Percentiles rank a stretch among this genome's conserved stretches.
phyloP scores from a whole-genome alignment of 345 rosid species.

The Eucalyptus sp. region DNA sequence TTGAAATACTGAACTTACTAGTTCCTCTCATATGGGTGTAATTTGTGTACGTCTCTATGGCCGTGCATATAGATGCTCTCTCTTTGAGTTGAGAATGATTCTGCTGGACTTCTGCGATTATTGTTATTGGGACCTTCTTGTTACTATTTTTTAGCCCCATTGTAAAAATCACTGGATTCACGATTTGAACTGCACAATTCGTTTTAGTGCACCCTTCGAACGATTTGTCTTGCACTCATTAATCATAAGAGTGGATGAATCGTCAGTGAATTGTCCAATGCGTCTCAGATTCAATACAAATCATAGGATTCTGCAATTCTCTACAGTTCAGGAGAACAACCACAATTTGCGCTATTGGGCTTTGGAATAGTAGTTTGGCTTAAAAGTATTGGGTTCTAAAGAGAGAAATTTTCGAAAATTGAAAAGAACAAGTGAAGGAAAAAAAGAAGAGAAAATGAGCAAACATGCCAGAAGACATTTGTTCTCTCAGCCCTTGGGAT shows the following conservation, averaged over 20 bases:
- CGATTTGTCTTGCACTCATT: not conserved
- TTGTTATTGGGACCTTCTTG: not conserved
- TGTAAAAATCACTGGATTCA: not conserved
- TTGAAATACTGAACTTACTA: not conserved
- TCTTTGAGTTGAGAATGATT: not conserved
- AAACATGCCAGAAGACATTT: not conserved
- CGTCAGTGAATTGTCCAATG: not conserved
- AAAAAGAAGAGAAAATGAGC: not conserved
- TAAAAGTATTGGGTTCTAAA: not conserved
- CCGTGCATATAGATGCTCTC: not conserved
- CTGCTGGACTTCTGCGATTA: not conserved
- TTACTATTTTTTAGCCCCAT: not conserved
- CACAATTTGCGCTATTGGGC: not conserved
- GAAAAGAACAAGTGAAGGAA: not conserved
- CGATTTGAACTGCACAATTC: accelerated
- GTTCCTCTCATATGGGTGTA: not conserved
- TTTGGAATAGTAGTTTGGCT: not conserved
- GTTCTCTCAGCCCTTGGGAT: not conserved
- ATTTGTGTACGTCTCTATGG: not conserved
- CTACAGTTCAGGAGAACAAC: not conserved
- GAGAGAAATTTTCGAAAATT: not conserved
- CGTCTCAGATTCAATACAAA: not conserved
- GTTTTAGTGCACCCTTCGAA: not conserved
- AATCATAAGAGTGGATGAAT: not conserved
- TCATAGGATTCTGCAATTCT: not conserved